Evolutionary conservation across 2,329 filamentous ascomycete species (phyloP).

Genomic region (Blastomyces emzantsi): DNA sequence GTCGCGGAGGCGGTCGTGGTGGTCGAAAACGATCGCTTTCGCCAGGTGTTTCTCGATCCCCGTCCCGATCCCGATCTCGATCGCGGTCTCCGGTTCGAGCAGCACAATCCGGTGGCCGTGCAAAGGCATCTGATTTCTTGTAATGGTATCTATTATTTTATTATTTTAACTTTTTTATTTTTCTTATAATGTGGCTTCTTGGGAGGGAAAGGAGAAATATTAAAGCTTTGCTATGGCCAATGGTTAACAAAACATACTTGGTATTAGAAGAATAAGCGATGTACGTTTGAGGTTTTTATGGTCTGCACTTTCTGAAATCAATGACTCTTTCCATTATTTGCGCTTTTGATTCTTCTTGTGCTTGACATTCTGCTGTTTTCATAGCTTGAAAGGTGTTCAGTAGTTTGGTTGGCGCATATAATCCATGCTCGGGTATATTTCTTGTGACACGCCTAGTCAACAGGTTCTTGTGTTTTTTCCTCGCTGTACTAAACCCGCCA

Average conservation of each 20-base stretch:
- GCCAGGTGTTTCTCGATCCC: conserved; percentile 8
- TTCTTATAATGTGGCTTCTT: not conserved
- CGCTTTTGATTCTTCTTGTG: not conserved
- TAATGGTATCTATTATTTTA: conserved; percentile 9
- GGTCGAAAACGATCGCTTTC: conserved; percentile 5
- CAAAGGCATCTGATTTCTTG: conserved; percentile 16
- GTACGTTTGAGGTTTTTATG: too few species aligned
- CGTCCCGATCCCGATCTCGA: conserved; percentile 16
- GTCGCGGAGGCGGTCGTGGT: conserved; percentile 7
- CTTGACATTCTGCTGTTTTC: not conserved
- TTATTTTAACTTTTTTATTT: not conserved
- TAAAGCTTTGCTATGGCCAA: not conserved
- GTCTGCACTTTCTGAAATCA: not conserved
- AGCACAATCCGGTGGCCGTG: conserved; percentile 12
- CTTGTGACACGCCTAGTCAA: too few species aligned
- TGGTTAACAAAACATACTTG: not conserved
- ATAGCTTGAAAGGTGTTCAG: not conserved
- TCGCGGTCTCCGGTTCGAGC: conserved; percentile 18
- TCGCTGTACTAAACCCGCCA: not conserved
- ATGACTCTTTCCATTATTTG: not conserved
- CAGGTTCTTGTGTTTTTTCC: too few species aligned
- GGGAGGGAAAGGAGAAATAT: not conserved
- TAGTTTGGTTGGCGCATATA: not conserved
- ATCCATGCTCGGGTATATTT: not conserved
- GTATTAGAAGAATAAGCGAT: not conserved